These are phyloP conservation scores for Termitomyces sp. DNA, from an alignment of 768 basidiomycete species.

Conservation along the genomic window DNA sequence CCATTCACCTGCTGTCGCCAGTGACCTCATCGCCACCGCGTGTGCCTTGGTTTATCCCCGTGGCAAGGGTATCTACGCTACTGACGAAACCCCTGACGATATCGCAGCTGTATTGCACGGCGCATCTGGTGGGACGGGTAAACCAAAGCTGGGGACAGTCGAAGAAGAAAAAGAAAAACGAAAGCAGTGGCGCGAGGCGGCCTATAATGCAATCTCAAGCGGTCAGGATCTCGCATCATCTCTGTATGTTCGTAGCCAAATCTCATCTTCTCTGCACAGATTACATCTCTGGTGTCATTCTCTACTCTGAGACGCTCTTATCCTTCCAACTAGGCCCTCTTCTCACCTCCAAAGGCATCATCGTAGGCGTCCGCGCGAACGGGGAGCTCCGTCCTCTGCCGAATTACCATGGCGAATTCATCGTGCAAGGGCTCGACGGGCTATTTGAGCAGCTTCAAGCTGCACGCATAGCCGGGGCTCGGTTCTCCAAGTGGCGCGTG, in stretches of 20 bases:
- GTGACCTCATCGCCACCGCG: conserved; percentile 38
- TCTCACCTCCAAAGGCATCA: conserved; percentile 38
- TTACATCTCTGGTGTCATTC: conserved; percentile 42
- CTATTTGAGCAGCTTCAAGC: conserved; percentile 35
- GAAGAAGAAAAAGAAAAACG: conserved; percentile 33
- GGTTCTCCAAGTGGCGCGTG: conserved; percentile 49
- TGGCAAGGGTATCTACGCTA: conserved; percentile 49
- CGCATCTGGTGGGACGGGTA: conserved; percentile 22
- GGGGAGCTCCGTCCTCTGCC: conserved; percentile 42
- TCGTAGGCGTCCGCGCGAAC: conserved; percentile 45
- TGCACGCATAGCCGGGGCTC: conserved; percentile 36
- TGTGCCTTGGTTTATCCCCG: conserved; percentile 38
- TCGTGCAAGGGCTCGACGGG: conserved; percentile 45
- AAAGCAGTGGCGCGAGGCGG: conserved; percentile 36
- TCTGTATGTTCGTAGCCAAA: background rate
- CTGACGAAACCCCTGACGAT: conserved; percentile 43
- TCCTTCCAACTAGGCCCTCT: conserved; percentile 43
- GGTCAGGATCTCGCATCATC: conserved; percentile 23
- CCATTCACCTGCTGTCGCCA: conserved; percentile 34
- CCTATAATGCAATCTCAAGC: conserved; percentile 35
- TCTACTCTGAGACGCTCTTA: conserved; percentile 42
- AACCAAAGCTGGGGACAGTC: conserved; percentile 22
- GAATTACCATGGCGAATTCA: conserved; percentile 36
- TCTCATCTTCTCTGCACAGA: background rate
- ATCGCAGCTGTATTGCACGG: conserved; percentile 33